Base-by-base conservation (phyloP, 352 stramenopile genomes). In the Aphanomyces astaci region DNA sequence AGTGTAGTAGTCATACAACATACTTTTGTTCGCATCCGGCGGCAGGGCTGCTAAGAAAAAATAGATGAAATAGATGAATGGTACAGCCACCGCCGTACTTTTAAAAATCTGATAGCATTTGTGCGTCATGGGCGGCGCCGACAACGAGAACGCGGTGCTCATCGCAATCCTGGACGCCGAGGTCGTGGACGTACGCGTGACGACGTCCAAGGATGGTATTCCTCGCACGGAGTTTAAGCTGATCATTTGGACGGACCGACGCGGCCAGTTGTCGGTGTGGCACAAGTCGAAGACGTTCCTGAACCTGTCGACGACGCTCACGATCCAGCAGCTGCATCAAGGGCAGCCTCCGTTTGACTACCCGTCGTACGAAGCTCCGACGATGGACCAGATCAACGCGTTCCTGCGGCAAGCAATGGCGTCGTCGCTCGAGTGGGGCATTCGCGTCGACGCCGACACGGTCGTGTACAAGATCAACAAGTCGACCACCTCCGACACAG, bases 1-100 rank as follows among this genome's bases (percentile, higher is more conserved):
- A n/a, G n/a, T n/a, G n/a, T n/a, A n/a, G n/a, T n/a, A n/a, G n/a
- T n/a, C n/a, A n/a, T n/a, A n/a, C n/a, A n/a, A n/a, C n/a, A 30
- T 13, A 17, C n/a, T 5, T 59, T 59, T 59, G 19, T 27, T 17
- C 89, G 90, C 73, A 90, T 92, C 77, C 90, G 82, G 74, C 82
- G 92, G 56, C 78, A 90, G 63, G 68, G 4, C 25, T 36, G 11
- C 46, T 22, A 54, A 15, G 46, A 13, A 27, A 22, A 13, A 27
- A 13, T 54, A 27, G 46, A 54, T 54, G 19, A 22, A 27, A 43
- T 43, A 43, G 15, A 43, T 43, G 36, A 43, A 43, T 43, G 36
- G 15, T 54, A 22, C 46, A 30, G 46, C 36, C 36, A 43, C 7
- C 36, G 7, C 7, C 36, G 36, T 43, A 15, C 7, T 7, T 15